Evolutionary conservation across 352 stramenopile species (phyloP), one percentile per base, ranked within the genome.

Genomic region (Pythium phragmitis): DNA sequence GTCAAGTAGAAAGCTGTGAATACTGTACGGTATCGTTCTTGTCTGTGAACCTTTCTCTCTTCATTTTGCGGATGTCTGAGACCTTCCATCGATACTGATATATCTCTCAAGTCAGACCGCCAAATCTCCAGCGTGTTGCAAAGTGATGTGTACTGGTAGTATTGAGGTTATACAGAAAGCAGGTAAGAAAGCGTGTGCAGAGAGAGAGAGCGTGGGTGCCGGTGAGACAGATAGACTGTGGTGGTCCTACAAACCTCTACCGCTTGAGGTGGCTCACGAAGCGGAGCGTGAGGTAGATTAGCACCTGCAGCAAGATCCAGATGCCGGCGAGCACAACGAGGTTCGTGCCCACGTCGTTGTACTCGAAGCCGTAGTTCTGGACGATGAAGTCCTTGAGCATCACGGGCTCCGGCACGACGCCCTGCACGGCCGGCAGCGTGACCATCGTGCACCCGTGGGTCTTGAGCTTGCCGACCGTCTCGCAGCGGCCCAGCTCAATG

Each of bases 231-330:
- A 30, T 5, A 30, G 26, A 5, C 26, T 30, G 26, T 30, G 26
- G 26, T 30, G 26, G 26, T 30, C 26, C 26, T 30, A 30, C 26
- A 30, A 36, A 17, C 51, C 3, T 13, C 58, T 79, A 83, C 48
- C 73, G 71, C 71, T 83, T 80, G 30, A 83, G 58, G 70, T 83
- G 75, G 57, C 75, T 83, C 52, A 83, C 75, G 34, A 76, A 83
- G 47, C 71, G 68, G 26, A 83, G 63, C 54, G 75, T 83, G 45
- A 83, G 62, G 70, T 74, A 83, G 50, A 77, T 83, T 17, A 36
- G 13, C 17, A 75, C 33, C 39, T 83, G 75, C 26, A 80, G 19
- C 0, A 75, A 48, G 1, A 71, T 36, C 60, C 73, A 74, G 9
- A 77, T 67, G 8, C 57, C 67, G 1, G 68, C 30, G 34, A 80